Evolutionary conservation across 179 eudicot genomes (phyloP), one percentile per base, ranked within the genome.

Genomic region (Silene coronaria): DNA sequence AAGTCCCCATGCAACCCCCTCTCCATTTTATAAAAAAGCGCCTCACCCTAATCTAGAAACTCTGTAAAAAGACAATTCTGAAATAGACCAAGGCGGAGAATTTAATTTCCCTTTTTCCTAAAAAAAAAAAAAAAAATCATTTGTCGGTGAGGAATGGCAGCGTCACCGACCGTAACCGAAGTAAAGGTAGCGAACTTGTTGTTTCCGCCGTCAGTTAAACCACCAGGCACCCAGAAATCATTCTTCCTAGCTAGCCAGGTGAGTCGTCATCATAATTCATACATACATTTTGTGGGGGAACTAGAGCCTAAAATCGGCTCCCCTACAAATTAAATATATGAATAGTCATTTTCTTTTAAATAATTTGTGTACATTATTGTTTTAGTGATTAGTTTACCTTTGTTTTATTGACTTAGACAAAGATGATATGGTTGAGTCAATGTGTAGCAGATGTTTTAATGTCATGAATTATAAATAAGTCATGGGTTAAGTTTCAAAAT

Each of bases 181-280:
- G 72, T 88, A 3, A 71, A 83, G 36, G 83, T 92, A 30, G 97
- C 91, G 53, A 77, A 72, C 71, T 77, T 76, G 16, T 85, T 83
- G 19, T 91, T 92, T 73, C 90, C 96, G 6, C 59, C 89, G 0
- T 23, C 86, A 1, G 91, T 77, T 30, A 86, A 88, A 67, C 86
- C 96, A 57, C 96, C 91, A 2, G 87, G 87, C 73, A 76, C 93
- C 59, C 68, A 72, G 27, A 83, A 83, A 14, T 22, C 88, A 17
- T 83, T 92, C 79, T 83, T 91, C 79, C 96, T 92, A 75, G 93
- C 82, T 68, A 96, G 96, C 60, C 91, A 82, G 96, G 97, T 90
- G 71, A 45, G 62, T 13, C 27, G 26, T 66, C 24, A 3, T 34
- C 9, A n/a, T n/a, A n/a, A n/a, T n/a, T n/a, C n/a, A n/a, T n/a